phyloP scores from a whole-genome alignment of 2,329 filamentous ascomycete species.

The Exophiala sideris region DNA sequence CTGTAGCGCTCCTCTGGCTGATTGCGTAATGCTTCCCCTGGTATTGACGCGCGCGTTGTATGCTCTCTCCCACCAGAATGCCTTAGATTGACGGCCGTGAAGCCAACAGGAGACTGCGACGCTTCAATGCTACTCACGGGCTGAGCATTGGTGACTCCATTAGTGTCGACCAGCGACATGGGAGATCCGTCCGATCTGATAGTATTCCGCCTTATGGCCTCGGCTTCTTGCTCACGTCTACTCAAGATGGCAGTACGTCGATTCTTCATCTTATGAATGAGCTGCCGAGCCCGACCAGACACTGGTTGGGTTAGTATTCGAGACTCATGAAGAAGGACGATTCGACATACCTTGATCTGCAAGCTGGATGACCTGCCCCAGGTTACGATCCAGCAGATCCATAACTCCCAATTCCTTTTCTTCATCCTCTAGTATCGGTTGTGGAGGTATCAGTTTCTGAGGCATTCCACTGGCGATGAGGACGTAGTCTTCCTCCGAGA shows the following conservation, averaged over 20 bases:
- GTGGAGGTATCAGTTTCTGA: slow-evolving; percentile 75
- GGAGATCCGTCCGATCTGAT: slow-evolving; percentile 21
- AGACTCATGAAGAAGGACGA: background rate
- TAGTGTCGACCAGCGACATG: slow-evolving; percentile 26
- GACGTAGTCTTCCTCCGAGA: slow-evolving; percentile 82
- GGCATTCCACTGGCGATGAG: slow-evolving; percentile 78
- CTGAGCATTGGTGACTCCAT: slow-evolving; percentile 28
- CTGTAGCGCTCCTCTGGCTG: slow-evolving; percentile 34
- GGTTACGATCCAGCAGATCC: slow-evolving; percentile 76
- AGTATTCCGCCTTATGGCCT: slow-evolving; percentile 24
- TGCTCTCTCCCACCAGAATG: slow-evolving; percentile 32
- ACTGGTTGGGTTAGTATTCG: slow-evolving; percentile 41
- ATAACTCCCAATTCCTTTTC: slow-evolving; percentile 78
- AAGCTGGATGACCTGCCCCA: slow-evolving; percentile 72
- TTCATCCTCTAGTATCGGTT: slow-evolving; percentile 82
- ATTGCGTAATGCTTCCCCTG: slow-evolving; percentile 3
- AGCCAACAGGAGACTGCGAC: slow-evolving; percentile 49
- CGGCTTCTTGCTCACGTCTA: slow-evolving; percentile 54
- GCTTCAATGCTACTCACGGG: slow-evolving; percentile 29
- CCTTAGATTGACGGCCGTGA: slow-evolving; percentile 57
- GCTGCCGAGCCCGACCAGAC: slow-evolving; percentile 67
- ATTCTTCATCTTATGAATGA: slow-evolving; percentile 76
- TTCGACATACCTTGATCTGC: slow-evolving; percentile 65
- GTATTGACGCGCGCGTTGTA: slow-evolving; percentile 2
- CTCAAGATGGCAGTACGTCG: slow-evolving; percentile 69